Evolutionary conservation across 768 basidiomycete species (phyloP).

Genomic region (Termitomyces sp.): DNA sequence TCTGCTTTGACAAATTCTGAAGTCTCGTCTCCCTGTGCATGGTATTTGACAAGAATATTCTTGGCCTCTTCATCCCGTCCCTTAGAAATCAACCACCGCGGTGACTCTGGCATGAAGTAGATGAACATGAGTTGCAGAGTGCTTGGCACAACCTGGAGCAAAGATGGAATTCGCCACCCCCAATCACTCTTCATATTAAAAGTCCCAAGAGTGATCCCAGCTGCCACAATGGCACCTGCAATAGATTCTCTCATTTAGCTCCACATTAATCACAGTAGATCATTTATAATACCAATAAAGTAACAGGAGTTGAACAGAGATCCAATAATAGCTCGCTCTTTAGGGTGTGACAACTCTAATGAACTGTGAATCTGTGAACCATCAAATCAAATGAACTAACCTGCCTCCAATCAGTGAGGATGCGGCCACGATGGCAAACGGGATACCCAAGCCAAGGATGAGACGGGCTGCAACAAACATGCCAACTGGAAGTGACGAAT

Average conservation of each 20-base stretch:
- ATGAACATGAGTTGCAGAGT: slow-evolving; percentile 49
- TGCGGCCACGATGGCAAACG: slow-evolving; percentile 58
- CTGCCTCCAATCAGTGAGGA: slow-evolving; percentile 57
- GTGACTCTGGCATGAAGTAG: slow-evolving; percentile 57
- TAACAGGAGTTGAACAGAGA: slow-evolving; percentile 61
- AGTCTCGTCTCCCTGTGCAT: slow-evolving; percentile 50
- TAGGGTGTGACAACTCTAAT: slow-evolving; percentile 60
- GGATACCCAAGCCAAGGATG: slow-evolving; percentile 53
- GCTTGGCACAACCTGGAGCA: slow-evolving; percentile 51
- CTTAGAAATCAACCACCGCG: slow-evolving; percentile 57
- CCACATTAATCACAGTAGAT: background rate
- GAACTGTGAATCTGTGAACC: background rate
- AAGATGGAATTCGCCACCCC: slow-evolving; percentile 70
- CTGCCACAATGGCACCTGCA: slow-evolving; percentile 50
- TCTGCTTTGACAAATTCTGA: slow-evolving; percentile 56
- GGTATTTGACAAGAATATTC: slow-evolving; percentile 47
- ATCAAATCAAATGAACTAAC: background rate
- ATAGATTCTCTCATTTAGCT: background rate
- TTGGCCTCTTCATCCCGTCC: slow-evolving; percentile 46
- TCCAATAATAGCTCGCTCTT: slow-evolving; percentile 61
- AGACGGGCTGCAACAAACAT: slow-evolving; percentile 56
- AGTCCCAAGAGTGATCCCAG: slow-evolving; percentile 57
- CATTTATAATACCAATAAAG: slow-evolving; percentile 37
- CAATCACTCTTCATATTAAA: slow-evolving; percentile 52
- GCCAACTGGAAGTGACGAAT: slow-evolving; percentile 29